These are phyloP conservation scores for Populus tomentosa DNA, from an alignment of 441 rosid species.

Conservation along the genomic window DNA sequence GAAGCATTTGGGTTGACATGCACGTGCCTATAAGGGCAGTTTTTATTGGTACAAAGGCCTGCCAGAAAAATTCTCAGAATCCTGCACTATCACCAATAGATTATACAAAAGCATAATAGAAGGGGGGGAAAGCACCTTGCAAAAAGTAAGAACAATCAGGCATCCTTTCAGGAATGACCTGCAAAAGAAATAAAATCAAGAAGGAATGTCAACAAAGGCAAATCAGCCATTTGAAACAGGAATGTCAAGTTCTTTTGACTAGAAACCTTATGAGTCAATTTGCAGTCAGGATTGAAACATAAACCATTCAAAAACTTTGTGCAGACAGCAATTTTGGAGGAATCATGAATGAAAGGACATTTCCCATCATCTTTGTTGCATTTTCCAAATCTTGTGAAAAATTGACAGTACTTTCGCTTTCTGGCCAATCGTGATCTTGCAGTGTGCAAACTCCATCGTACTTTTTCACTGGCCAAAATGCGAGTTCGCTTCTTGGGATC, in stretches of 20 bases:
- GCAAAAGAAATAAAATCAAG: slow-evolving; percentile 31
- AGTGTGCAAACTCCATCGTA: slow-evolving; percentile 97
- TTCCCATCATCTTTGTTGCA: slow-evolving; percentile 96
- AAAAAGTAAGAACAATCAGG: slow-evolving; percentile 93
- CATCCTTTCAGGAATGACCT: slow-evolving; percentile 99
- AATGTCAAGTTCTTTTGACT: slow-evolving; percentile 14
- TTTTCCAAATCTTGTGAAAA: slow-evolving; percentile 95
- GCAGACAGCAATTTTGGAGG: slow-evolving; percentile 93
- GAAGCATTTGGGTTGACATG: slow-evolving; percentile 85
- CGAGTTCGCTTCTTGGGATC: slow-evolving; percentile 95
- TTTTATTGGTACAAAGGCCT: slow-evolving; percentile 86
- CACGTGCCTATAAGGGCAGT: slow-evolving; percentile 91
- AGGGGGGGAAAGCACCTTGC: slow-evolving; percentile 58
- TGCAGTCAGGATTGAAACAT: slow-evolving; percentile 74
- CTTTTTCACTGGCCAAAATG: slow-evolving; percentile 92
- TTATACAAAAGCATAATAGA: slow-evolving; percentile 12
- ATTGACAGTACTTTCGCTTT: slow-evolving; percentile 86
- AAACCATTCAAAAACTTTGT: slow-evolving; percentile 88
- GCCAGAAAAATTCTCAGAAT: slow-evolving; percentile 34
- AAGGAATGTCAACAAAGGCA: slow-evolving; percentile 14
- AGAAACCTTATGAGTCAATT: slow-evolving; percentile 90
- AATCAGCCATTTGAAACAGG: slow-evolving; percentile 1
- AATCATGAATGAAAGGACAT: slow-evolving; percentile 91
- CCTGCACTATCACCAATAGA: neutral
- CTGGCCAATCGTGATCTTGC: slow-evolving; percentile 80